phyloP scores from a whole-genome alignment of 2,329 filamentous ascomycete species.

The Xylariaceae sp. region DNA sequence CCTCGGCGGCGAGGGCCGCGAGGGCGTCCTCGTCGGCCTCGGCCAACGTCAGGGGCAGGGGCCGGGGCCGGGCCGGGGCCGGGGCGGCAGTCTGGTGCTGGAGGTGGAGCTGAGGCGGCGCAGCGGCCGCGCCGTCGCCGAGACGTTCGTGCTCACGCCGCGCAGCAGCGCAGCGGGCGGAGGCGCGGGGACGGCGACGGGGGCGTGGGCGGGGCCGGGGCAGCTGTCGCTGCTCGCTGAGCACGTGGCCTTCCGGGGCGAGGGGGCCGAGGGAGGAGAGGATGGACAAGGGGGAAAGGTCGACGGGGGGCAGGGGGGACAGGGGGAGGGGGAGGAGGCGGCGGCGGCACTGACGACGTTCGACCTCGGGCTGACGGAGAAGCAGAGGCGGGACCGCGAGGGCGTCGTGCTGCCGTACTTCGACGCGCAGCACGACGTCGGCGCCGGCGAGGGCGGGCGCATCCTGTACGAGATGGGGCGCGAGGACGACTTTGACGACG shows the following conservation, averaged over 20 bases:
- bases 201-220: constrained; percentile 10
- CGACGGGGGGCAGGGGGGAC: constrained; percentile 24
- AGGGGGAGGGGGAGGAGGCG: constrained; percentile 47
- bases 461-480: constrained; percentile 96
- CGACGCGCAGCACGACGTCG: constrained; percentile 80
- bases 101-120: constrained; percentile 82
- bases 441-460: constrained; percentile 75
- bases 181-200: constrained; percentile 8
- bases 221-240: constrained; percentile 61
- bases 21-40: constrained; percentile 70
- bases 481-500: constrained; percentile 95
- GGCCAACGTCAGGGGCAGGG: constrained; percentile 29
- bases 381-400: constrained; percentile 79
- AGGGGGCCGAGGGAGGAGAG: constrained; percentile 23
- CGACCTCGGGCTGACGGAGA: constrained; percentile 77
- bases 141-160: constrained; percentile 50
- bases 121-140: constrained; percentile 68
- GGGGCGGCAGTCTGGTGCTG: constrained; percentile 54
- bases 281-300: constrained; percentile 32
- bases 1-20: constrained; percentile 61
- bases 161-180: not conserved
- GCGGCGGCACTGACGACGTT: no score
- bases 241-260: constrained; percentile 58
- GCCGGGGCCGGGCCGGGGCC: constrained; percentile 1
- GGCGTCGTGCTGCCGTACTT: constrained; percentile 92